Conservation (phyloP, 1,139 yeast genomes). For the Scheffersomyces insectosa region DNA sequence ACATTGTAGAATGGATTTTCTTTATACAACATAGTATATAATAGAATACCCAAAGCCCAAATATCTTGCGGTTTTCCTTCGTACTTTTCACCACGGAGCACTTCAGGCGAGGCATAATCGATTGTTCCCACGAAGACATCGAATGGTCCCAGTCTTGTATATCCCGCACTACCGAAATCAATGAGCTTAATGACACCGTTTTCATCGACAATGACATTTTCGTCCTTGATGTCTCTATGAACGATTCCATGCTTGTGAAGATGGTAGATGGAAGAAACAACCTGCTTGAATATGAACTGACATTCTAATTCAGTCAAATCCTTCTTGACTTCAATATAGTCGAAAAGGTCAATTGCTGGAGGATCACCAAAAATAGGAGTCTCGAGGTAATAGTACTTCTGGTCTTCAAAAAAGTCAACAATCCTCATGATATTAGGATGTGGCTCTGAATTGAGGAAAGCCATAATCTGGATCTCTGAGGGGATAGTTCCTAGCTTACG, state of each 20-base stretch:
- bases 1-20: conserved; percentile 95
- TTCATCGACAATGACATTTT: conserved; percentile 84
- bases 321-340: conserved; percentile 80
- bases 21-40: conserved; percentile 87
- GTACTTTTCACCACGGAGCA: conserved; percentile 81
- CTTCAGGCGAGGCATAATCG: conserved; percentile 97
- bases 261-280: conserved; percentile 75
- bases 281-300: conserved; percentile 74
- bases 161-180: conserved; percentile 95
- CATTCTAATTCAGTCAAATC: conserved; percentile 79
- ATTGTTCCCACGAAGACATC: conserved; percentile 97
- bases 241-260: conserved; percentile 85
- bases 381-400: conserved; percentile 82
- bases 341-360: conserved; percentile 91
- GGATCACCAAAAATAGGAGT: conserved; percentile 86
- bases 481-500: conserved; percentile 90
- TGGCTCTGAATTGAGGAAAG: conserved; percentile 68
- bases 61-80: conserved; percentile 94
- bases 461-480: conserved; percentile 90
- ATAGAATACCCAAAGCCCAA: conserved; percentile 91
- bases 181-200: conserved; percentile 77
- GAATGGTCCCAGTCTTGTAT: conserved; percentile 87
- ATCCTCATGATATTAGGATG: conserved; percentile 86
- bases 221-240: conserved; percentile 95
- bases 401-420: conserved; percentile 90